Conservation (phyloP, 2,329 filamentous ascomycete genomes). For the Aspergillus caelatus region DNA sequence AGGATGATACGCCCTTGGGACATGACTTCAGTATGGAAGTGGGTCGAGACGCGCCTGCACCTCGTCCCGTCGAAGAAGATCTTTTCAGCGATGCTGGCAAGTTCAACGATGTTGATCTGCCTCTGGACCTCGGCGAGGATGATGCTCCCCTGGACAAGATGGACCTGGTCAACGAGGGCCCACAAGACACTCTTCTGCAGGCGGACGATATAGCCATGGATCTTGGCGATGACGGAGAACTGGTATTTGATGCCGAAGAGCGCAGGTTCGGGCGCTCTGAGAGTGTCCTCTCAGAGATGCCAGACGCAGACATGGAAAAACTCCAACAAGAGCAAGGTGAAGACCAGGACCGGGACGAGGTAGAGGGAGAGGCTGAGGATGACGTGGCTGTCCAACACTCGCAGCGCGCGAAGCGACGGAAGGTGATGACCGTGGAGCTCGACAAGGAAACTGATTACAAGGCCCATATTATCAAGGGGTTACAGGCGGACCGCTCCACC, state of each 20-base stretch:
- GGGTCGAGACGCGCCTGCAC: constrained; percentile 79
- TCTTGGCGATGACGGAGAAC: constrained; percentile 55
- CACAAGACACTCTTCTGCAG: constrained; percentile 57
- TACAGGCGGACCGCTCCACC: constrained; percentile 81
- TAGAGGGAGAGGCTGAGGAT: constrained; percentile 51
- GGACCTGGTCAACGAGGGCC: constrained; percentile 36
- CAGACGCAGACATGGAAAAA: constrained; percentile 60
- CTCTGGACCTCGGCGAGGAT: constrained; percentile 51
- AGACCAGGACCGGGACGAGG: constrained; percentile 51
- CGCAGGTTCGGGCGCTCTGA: constrained; percentile 62
- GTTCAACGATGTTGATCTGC: constrained; percentile 57
- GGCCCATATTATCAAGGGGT: constrained; percentile 76
- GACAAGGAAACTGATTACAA: constrained; percentile 80
- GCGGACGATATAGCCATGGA: constrained; percentile 57
- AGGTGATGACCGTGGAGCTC: constrained; percentile 67
- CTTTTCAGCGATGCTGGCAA: constrained; percentile 66
- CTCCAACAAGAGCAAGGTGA: constrained; percentile 46
- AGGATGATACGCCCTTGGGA: constrained; percentile 67
- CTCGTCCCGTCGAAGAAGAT: constrained; percentile 61
- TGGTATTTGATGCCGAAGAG: constrained; percentile 52
- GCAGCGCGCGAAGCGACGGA: constrained; percentile 77
- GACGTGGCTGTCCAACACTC: constrained; percentile 62
- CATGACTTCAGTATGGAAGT: constrained; percentile 76
- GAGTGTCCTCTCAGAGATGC: constrained; percentile 54
- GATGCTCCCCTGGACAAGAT: constrained; percentile 46